Percentiles rank a stretch among this genome's conserved stretches.
Conservation (phyloP, 176 grass and related monocot species). For the Cenchrus purpureus region DNA sequence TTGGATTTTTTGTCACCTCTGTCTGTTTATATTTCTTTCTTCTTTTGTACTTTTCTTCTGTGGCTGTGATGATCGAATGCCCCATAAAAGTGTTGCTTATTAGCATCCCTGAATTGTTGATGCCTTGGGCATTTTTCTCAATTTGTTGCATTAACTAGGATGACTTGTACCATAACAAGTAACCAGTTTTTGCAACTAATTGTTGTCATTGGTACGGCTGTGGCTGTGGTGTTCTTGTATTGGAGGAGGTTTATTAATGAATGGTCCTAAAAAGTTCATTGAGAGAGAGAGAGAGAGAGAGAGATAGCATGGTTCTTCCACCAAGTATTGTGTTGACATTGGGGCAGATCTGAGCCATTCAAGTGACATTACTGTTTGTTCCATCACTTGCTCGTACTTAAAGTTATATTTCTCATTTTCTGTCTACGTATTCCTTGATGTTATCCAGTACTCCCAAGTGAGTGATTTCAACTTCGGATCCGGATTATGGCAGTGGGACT, state of each 20-base stretch:
- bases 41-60: neutral
- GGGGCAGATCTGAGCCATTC: neutral
- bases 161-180: conserved; percentile 16
- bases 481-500: no score
- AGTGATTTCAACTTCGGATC: neutral
- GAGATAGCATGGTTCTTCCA: neutral
- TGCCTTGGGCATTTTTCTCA: neutral
- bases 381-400: neutral
- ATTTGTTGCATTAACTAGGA: neutral
- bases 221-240: neutral
- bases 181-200: neutral
- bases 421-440: neutral
- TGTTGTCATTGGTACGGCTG: neutral
- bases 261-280: neutral
- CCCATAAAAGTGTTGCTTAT: neutral
- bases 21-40: neutral
- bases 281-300: neutral
- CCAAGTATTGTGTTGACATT: neutral
- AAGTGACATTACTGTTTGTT: neutral
- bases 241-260: neutral
- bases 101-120: conserved; percentile 1
- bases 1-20: neutral
- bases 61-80: neutral
- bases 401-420: neutral
- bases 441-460: neutral